phyloP scores from a whole-genome alignment of 768 basidiomycete species.

The Crepidotus variabilis region DNA sequence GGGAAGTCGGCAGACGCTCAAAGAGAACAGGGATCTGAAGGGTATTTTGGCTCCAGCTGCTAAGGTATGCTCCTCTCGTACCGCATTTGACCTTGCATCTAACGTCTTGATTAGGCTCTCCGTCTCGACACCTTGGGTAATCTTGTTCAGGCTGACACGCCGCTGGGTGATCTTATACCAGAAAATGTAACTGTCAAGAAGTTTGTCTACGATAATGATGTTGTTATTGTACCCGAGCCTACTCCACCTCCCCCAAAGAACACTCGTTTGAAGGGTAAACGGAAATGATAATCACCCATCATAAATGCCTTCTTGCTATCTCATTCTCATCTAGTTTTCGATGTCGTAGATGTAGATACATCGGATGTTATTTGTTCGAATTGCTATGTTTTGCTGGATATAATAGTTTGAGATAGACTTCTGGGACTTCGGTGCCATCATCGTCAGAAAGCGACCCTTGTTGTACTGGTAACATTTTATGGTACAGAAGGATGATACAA shows the following conservation, averaged over 20 bases:
- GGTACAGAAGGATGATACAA: constrained; percentile 9
- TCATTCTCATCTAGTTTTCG: too few relatives aligned
- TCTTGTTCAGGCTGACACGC: constrained; percentile 51
- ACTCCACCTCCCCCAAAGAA: constrained; percentile 36
- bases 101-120: constrained; percentile 38
- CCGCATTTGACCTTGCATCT: background rate
- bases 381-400: too few relatives aligned
- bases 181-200: constrained; percentile 75
- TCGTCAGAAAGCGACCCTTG: background rate
- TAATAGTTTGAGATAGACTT: too few relatives aligned
- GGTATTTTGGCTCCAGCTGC: constrained; percentile 67
- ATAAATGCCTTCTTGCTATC: background rate
- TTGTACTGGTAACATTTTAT: constrained; percentile 3
- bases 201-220: constrained; percentile 77
- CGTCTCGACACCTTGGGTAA: constrained; percentile 73
- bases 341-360: too few relatives aligned
- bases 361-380: too few relatives aligned
- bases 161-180: constrained; percentile 51
- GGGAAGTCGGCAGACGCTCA: constrained; percentile 38
- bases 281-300: constrained; percentile 22
- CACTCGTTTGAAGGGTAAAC: constrained; percentile 54
- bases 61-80: constrained; percentile 45
- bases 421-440: too few relatives aligned
- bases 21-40: constrained; percentile 41
- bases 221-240: constrained; percentile 28